Evolutionary conservation across 179 eudicot genomes (phyloP).

Genomic region (Pouteria campechiana): DNA sequence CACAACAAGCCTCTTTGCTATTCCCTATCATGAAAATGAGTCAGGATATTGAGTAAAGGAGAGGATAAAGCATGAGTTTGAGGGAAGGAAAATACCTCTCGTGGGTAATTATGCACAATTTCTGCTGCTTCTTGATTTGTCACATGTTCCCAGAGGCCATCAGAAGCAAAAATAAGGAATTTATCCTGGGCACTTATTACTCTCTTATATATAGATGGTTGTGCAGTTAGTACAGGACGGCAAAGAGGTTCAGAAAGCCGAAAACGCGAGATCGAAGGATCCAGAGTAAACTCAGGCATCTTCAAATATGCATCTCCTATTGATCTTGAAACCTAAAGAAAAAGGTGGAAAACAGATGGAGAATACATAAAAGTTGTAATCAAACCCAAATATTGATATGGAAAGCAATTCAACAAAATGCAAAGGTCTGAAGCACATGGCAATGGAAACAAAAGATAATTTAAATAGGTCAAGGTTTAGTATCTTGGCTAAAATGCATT

Average conservation of each 20-base stretch:
- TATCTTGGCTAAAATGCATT: too few relatives aligned
- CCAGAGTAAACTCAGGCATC: conserved; percentile 41
- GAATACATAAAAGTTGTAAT: too few relatives aligned
- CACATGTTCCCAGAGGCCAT: conserved; percentile 83
- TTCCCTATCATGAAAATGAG: too few relatives aligned
- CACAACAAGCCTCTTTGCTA: conserved; percentile 55
- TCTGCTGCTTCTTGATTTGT: conserved; percentile 65
- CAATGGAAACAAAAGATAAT: too few relatives aligned
- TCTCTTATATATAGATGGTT: conserved; percentile 42
- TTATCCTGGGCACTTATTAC: conserved; percentile 27
- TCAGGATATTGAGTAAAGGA: too few relatives aligned
- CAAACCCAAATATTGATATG: too few relatives aligned
- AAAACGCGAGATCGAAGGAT: conserved; percentile 37
- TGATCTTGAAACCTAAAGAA: conserved; percentile 56
- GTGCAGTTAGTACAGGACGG: conserved; percentile 47
- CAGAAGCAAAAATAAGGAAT: conserved; percentile 74
- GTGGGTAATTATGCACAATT: conserved; percentile 43
- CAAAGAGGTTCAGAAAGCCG: conserved; percentile 35
- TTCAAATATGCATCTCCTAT: conserved; percentile 77
- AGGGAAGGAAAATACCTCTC: conserved; percentile 23
- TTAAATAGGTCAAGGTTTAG: too few relatives aligned
- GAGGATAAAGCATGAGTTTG: background rate
- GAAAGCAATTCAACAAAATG: too few relatives aligned
- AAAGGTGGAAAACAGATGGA: background rate
- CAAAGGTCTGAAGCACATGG: too few relatives aligned